Conservation (phyloP, 345 rosid species). For the Salix udensis region DNA sequence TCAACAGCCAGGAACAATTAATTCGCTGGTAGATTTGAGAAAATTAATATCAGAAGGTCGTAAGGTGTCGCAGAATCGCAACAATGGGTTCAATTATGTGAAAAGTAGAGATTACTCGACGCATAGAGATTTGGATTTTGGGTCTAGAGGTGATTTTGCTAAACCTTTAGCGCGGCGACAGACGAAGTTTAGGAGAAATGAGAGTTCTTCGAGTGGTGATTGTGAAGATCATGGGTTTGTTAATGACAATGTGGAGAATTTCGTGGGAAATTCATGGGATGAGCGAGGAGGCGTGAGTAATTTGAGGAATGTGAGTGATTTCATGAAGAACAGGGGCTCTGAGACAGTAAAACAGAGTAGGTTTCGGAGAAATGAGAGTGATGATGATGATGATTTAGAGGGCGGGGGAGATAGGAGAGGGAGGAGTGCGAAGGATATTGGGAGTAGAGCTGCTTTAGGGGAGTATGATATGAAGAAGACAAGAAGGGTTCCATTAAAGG, state of each 20-base stretch:
- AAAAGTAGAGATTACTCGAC: slow-evolving; percentile 48
- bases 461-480: slow-evolving; percentile 62
- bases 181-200: slow-evolving; percentile 38
- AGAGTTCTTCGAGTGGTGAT: slow-evolving; percentile 38
- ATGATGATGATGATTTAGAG: slow-evolving; percentile 32
- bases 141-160: not conserved
- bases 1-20: slow-evolving; percentile 8
- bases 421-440: slow-evolving; percentile 47
- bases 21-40: slow-evolving; percentile 52
- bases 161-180: slow-evolving; percentile 13
- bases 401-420: slow-evolving; percentile 36
- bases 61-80: slow-evolving; percentile 3
- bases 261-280: slow-evolving; percentile 18
- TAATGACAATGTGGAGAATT: slow-evolving; percentile 21
- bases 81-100: slow-evolving; percentile 13
- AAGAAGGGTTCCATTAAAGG: slow-evolving; percentile 61
- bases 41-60: slow-evolving; percentile 27
- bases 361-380: slow-evolving; percentile 49
- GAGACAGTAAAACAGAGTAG: slow-evolving; percentile 25
- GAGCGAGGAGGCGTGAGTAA: not conserved
- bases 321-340: slow-evolving; percentile 15
- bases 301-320: not conserved
- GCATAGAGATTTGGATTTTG: slow-evolving; percentile 24
- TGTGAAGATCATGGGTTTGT: slow-evolving; percentile 20
- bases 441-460: slow-evolving; percentile 73